Conservation (phyloP, 1,139 yeast genomes). For the Geotrichum phurueaensis region DNA sequence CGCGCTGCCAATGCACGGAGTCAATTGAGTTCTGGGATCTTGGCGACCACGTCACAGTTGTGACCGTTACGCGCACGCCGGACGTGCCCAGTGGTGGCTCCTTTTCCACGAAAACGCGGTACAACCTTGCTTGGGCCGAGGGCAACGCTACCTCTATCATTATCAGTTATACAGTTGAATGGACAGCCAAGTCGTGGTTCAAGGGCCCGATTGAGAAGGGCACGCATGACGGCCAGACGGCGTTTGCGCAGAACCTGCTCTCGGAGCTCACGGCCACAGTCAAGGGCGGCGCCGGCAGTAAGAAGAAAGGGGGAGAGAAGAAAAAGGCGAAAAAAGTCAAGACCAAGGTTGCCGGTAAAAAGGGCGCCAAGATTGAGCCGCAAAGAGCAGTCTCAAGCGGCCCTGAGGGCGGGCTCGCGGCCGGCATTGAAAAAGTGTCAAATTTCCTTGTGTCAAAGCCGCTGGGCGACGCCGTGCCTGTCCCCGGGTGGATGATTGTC, state of each 20-base stretch:
- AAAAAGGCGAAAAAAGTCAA: neutral
- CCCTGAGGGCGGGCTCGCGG: neutral
- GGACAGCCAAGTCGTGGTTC: constrained; percentile 91
- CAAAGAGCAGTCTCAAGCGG: neutral
- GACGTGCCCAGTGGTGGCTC: constrained; percentile 93
- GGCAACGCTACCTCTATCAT: constrained; percentile 62
- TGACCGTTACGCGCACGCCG: constrained; percentile 72
- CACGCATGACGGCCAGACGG: constrained; percentile 82
- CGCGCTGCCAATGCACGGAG: constrained; percentile 78
- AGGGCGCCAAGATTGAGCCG: neutral
- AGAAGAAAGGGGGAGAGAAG: constrained; percentile 21
- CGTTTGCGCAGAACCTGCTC: constrained; percentile 54
- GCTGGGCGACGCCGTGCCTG: constrained; percentile 18
- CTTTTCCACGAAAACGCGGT: constrained; percentile 65
- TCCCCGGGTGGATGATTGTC: constrained; percentile 22
- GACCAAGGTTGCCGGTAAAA: neutral
- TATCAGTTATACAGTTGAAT: constrained; percentile 62
- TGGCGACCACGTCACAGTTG: constrained; percentile 50
- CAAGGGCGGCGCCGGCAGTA: constrained; percentile 25
- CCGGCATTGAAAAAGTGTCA: neutral
- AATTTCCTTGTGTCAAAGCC: constrained; percentile 15
- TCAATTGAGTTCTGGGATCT: constrained; percentile 58
- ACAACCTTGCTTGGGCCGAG: constrained; percentile 68
- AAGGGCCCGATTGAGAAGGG: constrained; percentile 91
- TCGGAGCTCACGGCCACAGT: constrained; percentile 52